Conservation (phyloP, 108 stramenopile species). For the Mayamaea pseudoterrestris region DNA sequence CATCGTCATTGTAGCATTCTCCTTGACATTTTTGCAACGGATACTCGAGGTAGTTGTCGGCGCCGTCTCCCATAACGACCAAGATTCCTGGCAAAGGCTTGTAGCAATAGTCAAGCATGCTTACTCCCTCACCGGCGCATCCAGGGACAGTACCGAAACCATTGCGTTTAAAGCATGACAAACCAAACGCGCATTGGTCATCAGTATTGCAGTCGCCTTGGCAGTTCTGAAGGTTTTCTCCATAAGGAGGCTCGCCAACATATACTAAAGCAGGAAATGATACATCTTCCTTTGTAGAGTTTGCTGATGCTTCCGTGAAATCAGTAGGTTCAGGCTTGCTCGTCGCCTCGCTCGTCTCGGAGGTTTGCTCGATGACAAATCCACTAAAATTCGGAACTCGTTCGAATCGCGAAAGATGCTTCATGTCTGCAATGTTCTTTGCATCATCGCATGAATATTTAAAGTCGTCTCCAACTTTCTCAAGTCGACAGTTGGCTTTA, state of each 20-base stretch:
- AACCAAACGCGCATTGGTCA: constrained; percentile 10
- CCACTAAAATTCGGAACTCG: too few relatives aligned
- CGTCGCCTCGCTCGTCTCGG: too few relatives aligned
- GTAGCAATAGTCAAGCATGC: constrained; percentile 1
- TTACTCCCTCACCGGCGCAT: constrained; percentile 22
- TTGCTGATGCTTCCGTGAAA: too few relatives aligned
- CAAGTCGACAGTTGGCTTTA: too few relatives aligned
- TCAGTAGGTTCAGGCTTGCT: too few relatives aligned
- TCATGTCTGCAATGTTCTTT: too few relatives aligned
- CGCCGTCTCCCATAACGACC: background rate
- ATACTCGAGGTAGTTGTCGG: background rate
- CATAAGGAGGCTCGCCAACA: background rate
- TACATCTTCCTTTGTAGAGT: too few relatives aligned
- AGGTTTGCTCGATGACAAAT: too few relatives aligned
- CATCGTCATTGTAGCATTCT: constrained; percentile 26
- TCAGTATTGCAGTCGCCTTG: constrained; percentile 35
- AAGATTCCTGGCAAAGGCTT: background rate
- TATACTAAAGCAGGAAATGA: background rate
- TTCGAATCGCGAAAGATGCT: too few relatives aligned
- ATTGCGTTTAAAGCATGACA: constrained; percentile 11
- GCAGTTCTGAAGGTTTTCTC: constrained; percentile 9
- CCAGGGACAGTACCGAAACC: constrained; percentile 21
- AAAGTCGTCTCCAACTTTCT: too few relatives aligned
- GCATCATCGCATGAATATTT: too few relatives aligned
- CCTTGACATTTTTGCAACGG: constrained; percentile 17